A percentile compares a stretch with the other conserved stretches of the same genome.
These are phyloP conservation scores for Gossypium mustelinum DNA, from an alignment of 345 rosid genomes.

Conservation along the genomic window DNA sequence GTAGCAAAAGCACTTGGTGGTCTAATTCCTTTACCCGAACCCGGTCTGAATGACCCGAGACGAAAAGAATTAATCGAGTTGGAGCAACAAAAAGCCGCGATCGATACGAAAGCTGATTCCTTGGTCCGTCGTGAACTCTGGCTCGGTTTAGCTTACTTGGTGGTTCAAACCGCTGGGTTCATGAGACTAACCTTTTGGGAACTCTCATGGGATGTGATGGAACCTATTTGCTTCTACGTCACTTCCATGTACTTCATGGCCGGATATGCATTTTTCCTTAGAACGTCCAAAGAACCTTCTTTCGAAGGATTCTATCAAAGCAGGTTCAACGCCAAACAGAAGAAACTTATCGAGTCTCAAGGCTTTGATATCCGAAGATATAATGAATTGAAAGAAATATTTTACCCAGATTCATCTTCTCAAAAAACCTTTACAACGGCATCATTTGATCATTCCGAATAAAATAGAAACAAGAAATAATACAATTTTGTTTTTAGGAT, in stretches of 20 bases:
- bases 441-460: conserved; percentile 17
- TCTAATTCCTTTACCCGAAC: conserved; percentile 50
- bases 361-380: conserved; percentile 57
- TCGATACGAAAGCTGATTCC: conserved; percentile 51
- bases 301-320: conserved; percentile 82
- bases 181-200: conserved; percentile 99
- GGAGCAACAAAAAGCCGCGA: conserved; percentile 45
- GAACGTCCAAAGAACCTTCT: conserved; percentile 79
- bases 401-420: conserved; percentile 22
- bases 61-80: conserved; percentile 58
- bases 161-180: conserved; percentile 70
- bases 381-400: conserved; percentile 41
- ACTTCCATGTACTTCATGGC: conserved; percentile 71
- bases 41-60: conserved; percentile 48
- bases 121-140: conserved; percentile 69
- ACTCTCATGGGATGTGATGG: conserved; percentile 98
- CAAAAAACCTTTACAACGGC: not conserved
- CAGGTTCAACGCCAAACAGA: conserved; percentile 65
- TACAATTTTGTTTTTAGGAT: too few species aligned
- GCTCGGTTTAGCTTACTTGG: conserved; percentile 63
- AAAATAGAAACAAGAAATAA: not conserved
- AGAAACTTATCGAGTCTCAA: conserved; percentile 40
- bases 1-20: conserved; percentile 66
- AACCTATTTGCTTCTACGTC: conserved; percentile 85
- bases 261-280: conserved; percentile 75